These are phyloP conservation scores for Euclidium syriacum DNA, from an alignment of 345 rosid species.

Conservation along the genomic window DNA sequence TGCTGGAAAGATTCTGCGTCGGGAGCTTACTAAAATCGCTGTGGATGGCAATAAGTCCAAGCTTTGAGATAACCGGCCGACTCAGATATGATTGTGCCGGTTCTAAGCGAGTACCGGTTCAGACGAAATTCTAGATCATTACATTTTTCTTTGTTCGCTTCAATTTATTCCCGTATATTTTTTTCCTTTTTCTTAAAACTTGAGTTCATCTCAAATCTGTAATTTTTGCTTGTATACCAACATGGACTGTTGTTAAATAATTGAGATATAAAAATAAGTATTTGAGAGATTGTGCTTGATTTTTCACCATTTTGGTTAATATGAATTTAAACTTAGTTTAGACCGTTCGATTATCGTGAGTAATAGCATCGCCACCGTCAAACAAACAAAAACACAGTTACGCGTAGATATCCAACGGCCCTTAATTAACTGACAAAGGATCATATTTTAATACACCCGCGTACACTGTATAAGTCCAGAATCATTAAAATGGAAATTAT, in stretches of 20 bases:
- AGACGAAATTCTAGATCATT: neutral
- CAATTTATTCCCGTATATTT: neutral
- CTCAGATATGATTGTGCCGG: neutral
- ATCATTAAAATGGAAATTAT: slow-evolving; percentile 3
- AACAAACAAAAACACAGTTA: neutral
- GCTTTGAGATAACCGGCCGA: slow-evolving; percentile 25
- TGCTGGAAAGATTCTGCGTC: slow-evolving; percentile 79
- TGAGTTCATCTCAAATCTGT: neutral
- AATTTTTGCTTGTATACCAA: neutral
- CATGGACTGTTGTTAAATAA: neutral
- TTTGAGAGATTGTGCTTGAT: neutral
- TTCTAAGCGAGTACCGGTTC: neutral
- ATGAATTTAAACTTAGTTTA: neutral
- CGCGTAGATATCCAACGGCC: slow-evolving; percentile 1
- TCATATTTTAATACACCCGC: slow-evolving; percentile 1
- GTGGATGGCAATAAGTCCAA: slow-evolving; percentile 36
- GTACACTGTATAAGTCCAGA: neutral
- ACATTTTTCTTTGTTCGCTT: neutral
- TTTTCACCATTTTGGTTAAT: neutral
- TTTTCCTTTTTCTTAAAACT: no score
- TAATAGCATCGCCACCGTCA: neutral
- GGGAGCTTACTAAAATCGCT: slow-evolving; percentile 50
- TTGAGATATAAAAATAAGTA: neutral
- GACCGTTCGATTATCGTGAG: neutral
- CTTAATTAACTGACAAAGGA: neutral